Percentiles rank a stretch among this genome's conserved stretches.
Evolutionary conservation across 2,329 filamentous ascomycete genomes (phyloP).

Genomic region (Biscogniauxia marginata): DNA sequence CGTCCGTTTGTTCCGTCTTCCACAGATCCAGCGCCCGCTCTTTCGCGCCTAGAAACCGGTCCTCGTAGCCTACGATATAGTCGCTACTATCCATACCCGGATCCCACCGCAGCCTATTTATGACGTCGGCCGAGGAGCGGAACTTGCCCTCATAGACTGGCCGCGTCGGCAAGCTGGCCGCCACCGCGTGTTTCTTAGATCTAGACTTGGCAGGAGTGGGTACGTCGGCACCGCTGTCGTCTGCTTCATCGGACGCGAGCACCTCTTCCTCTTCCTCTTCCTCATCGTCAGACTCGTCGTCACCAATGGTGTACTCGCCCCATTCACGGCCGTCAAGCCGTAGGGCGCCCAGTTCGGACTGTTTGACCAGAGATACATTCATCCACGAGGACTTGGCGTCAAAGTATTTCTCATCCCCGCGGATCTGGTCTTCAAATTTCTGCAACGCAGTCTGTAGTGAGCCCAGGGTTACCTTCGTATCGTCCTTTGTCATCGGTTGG

Average conservation of each 20-base stretch:
- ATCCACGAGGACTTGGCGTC: constrained; percentile 51
- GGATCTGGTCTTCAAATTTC: constrained; percentile 49
- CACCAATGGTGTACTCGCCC: constrained; percentile 43
- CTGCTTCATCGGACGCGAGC: constrained; percentile 30
- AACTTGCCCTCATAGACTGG: constrained; percentile 45
- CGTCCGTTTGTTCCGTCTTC: constrained; percentile 62
- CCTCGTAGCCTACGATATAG: constrained; percentile 60
- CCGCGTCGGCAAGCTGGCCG: constrained; percentile 20
- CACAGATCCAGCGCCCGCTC: constrained; percentile 55
- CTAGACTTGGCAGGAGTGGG: constrained; percentile 17
- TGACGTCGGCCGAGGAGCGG: constrained; percentile 56
- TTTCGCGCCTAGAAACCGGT: constrained; percentile 54
- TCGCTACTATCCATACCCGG: constrained; percentile 49
- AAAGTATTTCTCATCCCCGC: constrained; percentile 46
- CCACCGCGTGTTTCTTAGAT: constrained; percentile 19
- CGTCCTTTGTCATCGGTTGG: constrained; percentile 35
- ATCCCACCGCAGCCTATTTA: constrained; percentile 61
- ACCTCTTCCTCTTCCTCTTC: constrained; percentile 43
- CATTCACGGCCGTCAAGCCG: constrained; percentile 48
- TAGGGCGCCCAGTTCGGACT: constrained; percentile 41
- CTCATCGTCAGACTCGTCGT: constrained; percentile 36
- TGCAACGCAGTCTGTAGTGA: constrained; percentile 44
- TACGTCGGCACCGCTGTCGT: constrained; percentile 26
- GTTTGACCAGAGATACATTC: constrained; percentile 39
- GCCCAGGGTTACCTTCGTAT: constrained; percentile 41